Conservation (phyloP, 2,329 filamentous ascomycete species). For the Cordyceps javanica region DNA sequence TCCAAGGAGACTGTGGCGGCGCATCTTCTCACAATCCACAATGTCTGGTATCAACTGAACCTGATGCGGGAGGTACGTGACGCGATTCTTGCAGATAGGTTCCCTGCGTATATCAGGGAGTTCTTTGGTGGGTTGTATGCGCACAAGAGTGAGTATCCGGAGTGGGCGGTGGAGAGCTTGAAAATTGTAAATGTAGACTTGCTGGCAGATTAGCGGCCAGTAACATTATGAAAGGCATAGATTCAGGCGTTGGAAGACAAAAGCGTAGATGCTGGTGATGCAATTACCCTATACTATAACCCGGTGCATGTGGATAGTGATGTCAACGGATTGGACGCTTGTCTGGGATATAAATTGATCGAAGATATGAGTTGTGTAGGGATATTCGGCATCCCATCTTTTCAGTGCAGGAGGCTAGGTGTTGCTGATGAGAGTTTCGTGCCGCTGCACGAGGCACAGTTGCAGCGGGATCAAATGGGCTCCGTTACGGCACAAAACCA, state of each 20-base stretch:
- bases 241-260: not conserved
- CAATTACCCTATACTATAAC: not conserved
- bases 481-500: no score
- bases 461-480: no score
- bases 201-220: slow-evolving; percentile 1
- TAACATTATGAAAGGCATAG: not conserved
- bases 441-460: no score
- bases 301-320: no score
- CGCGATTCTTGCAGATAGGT: slow-evolving; percentile 75
- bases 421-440: no score
- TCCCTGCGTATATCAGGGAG: slow-evolving; percentile 66
- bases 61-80: slow-evolving; percentile 72
- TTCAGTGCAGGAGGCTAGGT: no score
- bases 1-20: slow-evolving; percentile 94
- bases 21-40: slow-evolving; percentile 81
- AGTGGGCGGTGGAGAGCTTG: slow-evolving; percentile 79
- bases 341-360: no score
- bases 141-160: slow-evolving; percentile 60
- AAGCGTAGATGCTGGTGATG: not conserved
- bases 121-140: slow-evolving; percentile 74
- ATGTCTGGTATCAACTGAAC: slow-evolving; percentile 84
- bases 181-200: slow-evolving; percentile 70
- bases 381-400: no score
- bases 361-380: no score
- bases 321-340: no score